Conservation (phyloP, 1,139 yeast species). For the Geotrichum macrosporum region DNA sequence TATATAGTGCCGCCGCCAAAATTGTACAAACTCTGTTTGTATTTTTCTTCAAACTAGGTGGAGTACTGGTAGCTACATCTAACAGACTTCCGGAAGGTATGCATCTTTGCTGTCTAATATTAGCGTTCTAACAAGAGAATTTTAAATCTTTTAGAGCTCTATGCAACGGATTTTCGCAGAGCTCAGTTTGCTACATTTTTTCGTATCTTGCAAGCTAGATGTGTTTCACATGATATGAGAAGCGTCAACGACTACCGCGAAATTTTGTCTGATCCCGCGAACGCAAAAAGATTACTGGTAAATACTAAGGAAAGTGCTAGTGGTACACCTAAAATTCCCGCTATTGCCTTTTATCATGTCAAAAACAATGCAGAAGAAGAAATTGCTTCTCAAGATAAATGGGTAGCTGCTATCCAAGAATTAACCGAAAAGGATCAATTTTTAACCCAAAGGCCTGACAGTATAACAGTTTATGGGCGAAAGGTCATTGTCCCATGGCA, state of each 20-base stretch:
- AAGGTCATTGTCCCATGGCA: conserved; percentile 47
- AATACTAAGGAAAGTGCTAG: not conserved
- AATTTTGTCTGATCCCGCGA: conserved; percentile 31
- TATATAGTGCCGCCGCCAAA: conserved; percentile 55
- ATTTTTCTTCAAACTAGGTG: conserved; percentile 67
- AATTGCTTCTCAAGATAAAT: conserved; percentile 34
- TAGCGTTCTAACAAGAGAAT: not conserved
- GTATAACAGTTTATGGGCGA: conserved; percentile 55
- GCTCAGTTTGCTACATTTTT: conserved; percentile 55
- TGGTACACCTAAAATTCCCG: not conserved
- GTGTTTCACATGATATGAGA: conserved; percentile 60
- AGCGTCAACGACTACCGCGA: conserved; percentile 55
- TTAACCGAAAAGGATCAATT: conserved; percentile 27
- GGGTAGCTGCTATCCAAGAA: conserved; percentile 38
- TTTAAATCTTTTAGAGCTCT: conserved; percentile 40
- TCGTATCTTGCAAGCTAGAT: conserved; percentile 54
- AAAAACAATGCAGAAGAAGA: conserved; percentile 14
- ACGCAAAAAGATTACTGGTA: not conserved
- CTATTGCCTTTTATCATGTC: conserved; percentile 18
- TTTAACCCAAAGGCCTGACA: conserved; percentile 28
- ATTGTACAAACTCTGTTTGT: conserved; percentile 61
- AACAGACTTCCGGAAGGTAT: conserved; percentile 56
- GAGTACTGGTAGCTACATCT: conserved; percentile 68
- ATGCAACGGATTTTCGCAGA: conserved; percentile 59
- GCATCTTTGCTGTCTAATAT: not conserved